These are phyloP conservation scores for Penicillium taxi DNA, from an alignment of 495 filamentous ascomycete species.

Conservation along the genomic window DNA sequence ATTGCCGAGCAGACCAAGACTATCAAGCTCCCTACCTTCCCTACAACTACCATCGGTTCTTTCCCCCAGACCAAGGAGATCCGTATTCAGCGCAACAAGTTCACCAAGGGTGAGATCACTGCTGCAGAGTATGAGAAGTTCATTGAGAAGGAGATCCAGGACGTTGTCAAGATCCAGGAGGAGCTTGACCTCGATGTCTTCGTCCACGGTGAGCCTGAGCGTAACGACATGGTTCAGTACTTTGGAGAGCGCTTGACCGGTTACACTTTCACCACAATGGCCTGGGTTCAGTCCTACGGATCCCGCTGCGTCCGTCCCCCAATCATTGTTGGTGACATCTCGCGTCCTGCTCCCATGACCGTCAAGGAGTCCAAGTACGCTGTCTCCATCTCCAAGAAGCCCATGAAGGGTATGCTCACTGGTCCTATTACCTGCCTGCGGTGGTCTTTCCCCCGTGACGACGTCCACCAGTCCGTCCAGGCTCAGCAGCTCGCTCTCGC, in stretches of 20 bases:
- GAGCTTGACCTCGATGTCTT: constrained; percentile 94
- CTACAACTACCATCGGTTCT: constrained; percentile 96
- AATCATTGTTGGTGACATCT: constrained; percentile 97
- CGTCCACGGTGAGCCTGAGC: constrained; percentile 97
- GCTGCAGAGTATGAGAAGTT: constrained; percentile 90
- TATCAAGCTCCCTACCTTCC: constrained; percentile 91
- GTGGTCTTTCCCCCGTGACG: constrained; percentile 99
- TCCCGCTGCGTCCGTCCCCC: constrained; percentile 96
- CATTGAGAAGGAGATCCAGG: constrained; percentile 94
- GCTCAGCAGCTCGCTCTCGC: constrained; percentile 97
- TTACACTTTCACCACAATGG: constrained; percentile 98
- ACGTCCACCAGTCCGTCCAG: constrained; percentile 97
- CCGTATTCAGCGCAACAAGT: constrained; percentile 89
- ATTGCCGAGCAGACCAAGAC: constrained; percentile 77
- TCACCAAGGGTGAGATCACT: constrained; percentile 95
- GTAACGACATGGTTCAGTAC: constrained; percentile 99
- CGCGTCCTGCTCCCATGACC: constrained; percentile 91
- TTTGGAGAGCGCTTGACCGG: constrained; percentile 95
- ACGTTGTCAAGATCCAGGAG: constrained; percentile 91
- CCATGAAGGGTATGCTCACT: constrained; percentile 99
- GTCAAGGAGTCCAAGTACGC: constrained; percentile 99
- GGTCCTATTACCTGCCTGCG: constrained; percentile 96
- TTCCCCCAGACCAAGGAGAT: constrained; percentile 99
- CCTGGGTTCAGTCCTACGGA: constrained; percentile 97
- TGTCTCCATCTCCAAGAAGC: constrained; percentile 89